A percentile compares a stretch with the other conserved stretches of the same genome.
Evolutionary conservation across 164 flowering plant genomes (phyloP).

Genomic region (grape (Vitis vinifera)): ASM3070453v1 NC_081805.1:24361001-24361500

Average conservation of each 20-base stretch:
- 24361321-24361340: neutral
- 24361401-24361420: too few relatives aligned
- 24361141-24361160: constrained; percentile 25
- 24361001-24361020: too few relatives aligned
- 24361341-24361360: too few relatives aligned
- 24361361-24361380: too few relatives aligned
- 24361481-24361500: too few relatives aligned
- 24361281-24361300: neutral
- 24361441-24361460: too few relatives aligned
- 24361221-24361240: constrained; percentile 83
- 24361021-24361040: too few relatives aligned
- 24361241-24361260: constrained; percentile 67
- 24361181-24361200: constrained; percentile 77
- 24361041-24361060: neutral
- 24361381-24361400: too few relatives aligned
- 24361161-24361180: constrained; percentile 19
- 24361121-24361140: constrained; percentile 13
- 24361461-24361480: too few relatives aligned
- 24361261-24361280: neutral
- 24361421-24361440: too few relatives aligned
- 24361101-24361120: constrained; percentile 17
- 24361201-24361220: constrained; percentile 98
- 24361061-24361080: neutral
- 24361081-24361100: constrained; percentile 23
- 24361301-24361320: neutral